Evolutionary conservation across 129 eudicot species (phyloP), one percentile per base, ranked within the genome.

Genomic region (Chrysanthemum lavandulifolium): DNA sequence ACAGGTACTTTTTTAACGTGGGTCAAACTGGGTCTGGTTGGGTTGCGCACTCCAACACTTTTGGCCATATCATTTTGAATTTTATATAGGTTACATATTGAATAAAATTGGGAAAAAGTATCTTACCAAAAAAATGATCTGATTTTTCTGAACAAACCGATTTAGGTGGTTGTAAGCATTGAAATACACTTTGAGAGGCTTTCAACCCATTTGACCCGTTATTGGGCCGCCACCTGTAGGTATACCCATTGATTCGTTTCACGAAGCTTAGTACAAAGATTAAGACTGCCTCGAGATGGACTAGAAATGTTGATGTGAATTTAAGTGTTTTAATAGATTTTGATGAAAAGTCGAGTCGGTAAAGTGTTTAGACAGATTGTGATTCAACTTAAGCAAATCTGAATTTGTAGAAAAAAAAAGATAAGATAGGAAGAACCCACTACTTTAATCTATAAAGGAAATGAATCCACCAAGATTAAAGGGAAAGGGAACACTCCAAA

Each of bases 1-100:
- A 93, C 81, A 86, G 97, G 97, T 92, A 84, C 36, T 48, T 40
- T 63, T 53, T 62, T 12, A 2, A 25, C 6, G 18, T 23, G 31
- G 74, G n/a, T 63, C 12, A 31, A 33, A 5, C 14, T n/a, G 68
- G 68, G 49, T 13, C 19, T 16, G 21, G 57, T 56, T 1, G 13
- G 60, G 56, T 14, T 68, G 14, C 15, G 14, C 15, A 4, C 11
- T 25, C 23, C 45, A 29, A 33, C 1, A 45, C 54, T 27, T 45
- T 40, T 51, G 62, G 52, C 13, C 45, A 27, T 27, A 23, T 60
- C n/a, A 10, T 25, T 56, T 55, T 31, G 36, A 31, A 31, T 31
- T 31, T 31, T 31, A 31, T 40, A 40, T 40, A 36, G 8, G 43
- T 36, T 7, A 36, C 47, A 53, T 53, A 2, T 2, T 15, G n/a